Evolutionary conservation across 805 yeast genomes (phyloP), one percentile per base, ranked within the genome.

Genomic region (Lachancea quebecensis): DNA sequence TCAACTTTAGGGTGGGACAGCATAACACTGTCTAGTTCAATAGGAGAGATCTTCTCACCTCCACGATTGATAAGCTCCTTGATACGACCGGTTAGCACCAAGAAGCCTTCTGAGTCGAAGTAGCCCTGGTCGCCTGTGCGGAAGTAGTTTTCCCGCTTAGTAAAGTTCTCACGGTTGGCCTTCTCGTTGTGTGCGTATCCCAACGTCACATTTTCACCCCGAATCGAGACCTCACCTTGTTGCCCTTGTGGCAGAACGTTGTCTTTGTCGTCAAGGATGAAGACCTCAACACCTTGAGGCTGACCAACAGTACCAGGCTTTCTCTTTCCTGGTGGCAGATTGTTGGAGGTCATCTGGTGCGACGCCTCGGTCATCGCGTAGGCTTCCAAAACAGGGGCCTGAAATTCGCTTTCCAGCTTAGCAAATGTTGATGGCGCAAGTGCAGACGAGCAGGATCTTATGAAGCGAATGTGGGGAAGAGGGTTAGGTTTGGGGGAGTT

Each of bases 331-430:
- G 83, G 81, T 32, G 86, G 85, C 35, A 81, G 63, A 51, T 76
- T 73, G 62, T 82, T 82, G 2, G 88, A 81, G 10, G 85, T 78
- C 81, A 82, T 83, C 61, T 82, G 88, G 60, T 82, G 89, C n/a
- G 85, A 73, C 1, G 86, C 86, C 58, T 82, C 90, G 1, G 89
- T 82, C 87, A 82, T 82, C 4, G 88, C 89, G 57, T 82, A 82
- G 0, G 89, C 89, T 60, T 82, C 90, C 12, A 82, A 58, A 0
- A 82, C 88, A 0, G 88, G 88, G 0, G 85, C 82, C 8, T 73
- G 65, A 60, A 82, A 77, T 28, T 71, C 68, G 39, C 64, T 48
- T 53, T 82, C 89, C 39, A 82, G 67, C 58, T 73, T 70, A 44
- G 68, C 68, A 67, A 82, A 76, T 5, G 80, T 79, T 1, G 79